phyloP scores from a whole-genome alignment of 345 rosid species.

The Arabidopsis arenosa region DNA sequence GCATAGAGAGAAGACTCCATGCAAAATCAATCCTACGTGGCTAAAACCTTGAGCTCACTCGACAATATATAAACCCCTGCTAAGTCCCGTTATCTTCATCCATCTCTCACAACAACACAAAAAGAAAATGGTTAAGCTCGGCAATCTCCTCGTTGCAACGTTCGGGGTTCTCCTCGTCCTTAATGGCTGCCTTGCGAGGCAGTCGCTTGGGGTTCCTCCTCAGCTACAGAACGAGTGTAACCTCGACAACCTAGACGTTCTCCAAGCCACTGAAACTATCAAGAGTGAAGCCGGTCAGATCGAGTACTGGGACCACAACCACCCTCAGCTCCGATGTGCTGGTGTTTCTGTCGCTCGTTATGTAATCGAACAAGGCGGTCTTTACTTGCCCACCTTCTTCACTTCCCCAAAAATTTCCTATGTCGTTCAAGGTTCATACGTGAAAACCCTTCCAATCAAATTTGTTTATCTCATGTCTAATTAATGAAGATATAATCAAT shows the following conservation, averaged over 20 bases:
- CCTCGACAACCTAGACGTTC: constrained; percentile 54
- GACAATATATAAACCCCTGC: constrained; percentile 31
- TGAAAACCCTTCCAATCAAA: not conserved
- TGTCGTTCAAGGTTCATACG: constrained; percentile 51
- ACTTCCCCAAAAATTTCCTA: constrained; percentile 55
- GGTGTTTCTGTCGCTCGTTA: constrained; percentile 57
- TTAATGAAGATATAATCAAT: not conserved
- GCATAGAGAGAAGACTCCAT: constrained; percentile 26
- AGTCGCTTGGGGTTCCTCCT: constrained; percentile 46
- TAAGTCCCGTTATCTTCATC: constrained; percentile 19
- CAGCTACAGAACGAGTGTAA: constrained; percentile 51
- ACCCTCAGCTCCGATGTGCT: constrained; percentile 60
- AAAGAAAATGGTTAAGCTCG: constrained; percentile 27
- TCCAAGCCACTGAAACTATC: constrained; percentile 50
- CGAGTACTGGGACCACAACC: constrained; percentile 59
- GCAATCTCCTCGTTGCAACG: constrained; percentile 35
- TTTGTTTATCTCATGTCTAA: not conserved
- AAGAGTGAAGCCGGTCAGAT: constrained; percentile 57
- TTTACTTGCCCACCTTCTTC: constrained; percentile 57
- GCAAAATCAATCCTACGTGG: constrained; percentile 40
- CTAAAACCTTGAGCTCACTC: constrained; percentile 24
- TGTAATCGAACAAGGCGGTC: constrained; percentile 59
- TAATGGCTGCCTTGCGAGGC: constrained; percentile 39
- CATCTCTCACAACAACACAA: constrained; percentile 16
- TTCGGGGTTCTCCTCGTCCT: constrained; percentile 35